Base-by-base conservation (phyloP, 2,329 filamentous ascomycete genomes). In the Geosmithia morbida region DNA sequence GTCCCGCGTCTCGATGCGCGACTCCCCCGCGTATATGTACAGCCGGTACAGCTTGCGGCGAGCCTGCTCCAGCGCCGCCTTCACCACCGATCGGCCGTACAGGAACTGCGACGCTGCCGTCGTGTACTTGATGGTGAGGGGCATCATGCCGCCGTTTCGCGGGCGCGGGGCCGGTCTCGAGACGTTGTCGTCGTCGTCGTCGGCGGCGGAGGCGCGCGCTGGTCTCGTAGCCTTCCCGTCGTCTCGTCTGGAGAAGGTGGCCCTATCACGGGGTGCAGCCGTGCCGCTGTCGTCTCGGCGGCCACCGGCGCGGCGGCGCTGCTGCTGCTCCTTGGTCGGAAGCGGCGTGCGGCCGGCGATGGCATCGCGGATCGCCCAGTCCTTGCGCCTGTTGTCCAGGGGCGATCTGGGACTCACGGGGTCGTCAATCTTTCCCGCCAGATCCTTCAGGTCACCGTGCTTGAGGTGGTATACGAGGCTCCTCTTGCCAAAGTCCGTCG, bases 51-150 rank as follows among this genome's bases (percentile, higher is more conserved):
- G 65, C 56, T 85, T 80, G 49, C 92, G 80, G 33, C 79, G 73
- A 11, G 70, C 70, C 44, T 66, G 60, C 53, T 74, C 79, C 18
- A 98, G 68, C 0, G 88, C 89, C 18, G 89, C 85, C 51, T 84
- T 74, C 19, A 97, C 87, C 2, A 86, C 80, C 2, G 84, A 85
- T 43, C 76, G 77, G 6, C 92, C 92, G 59, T 94, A 97, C 2
- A 98, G 70, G 55, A 96, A 97, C 51, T 95, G 84, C 0, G 89
- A 95, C 5, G 87, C 86, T 0, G 90, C 84, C 1, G 87, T 94
- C 0, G 86, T 87, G 59, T 90, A 79, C 44, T 64, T 62, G 50
- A 67, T 52, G 1, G 57, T 63, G 56, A 66, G 60, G 10, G 61
- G 54, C 59, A 64, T 64, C 59, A 63, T 59, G 30, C 53, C 57